Evolutionary conservation across 352 stramenopile genomes (phyloP).

Genomic region (Globisporangium nagaii): DNA sequence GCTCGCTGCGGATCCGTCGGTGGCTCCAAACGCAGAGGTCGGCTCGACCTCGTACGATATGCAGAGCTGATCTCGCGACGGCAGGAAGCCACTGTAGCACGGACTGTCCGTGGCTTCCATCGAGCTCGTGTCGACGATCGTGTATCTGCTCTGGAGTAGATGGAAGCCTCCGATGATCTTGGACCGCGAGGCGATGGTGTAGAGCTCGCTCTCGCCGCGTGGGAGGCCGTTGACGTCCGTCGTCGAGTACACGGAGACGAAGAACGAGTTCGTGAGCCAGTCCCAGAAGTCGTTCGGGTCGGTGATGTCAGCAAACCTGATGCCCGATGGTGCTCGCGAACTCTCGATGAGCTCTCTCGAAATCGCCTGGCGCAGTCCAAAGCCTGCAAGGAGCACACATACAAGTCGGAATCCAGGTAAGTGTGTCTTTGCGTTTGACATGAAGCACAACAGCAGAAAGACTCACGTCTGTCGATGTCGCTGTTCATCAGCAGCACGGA

Average conservation of each 20-base stretch:
- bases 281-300: slow-evolving; percentile 40
- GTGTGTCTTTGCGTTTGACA: neutral
- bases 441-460: neutral
- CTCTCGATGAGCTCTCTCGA: slow-evolving; percentile 38
- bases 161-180: slow-evolving; percentile 64
- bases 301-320: slow-evolving; percentile 36
- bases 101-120: slow-evolving; percentile 23
- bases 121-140: slow-evolving; percentile 39
- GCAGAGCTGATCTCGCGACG: slow-evolving; percentile 33
- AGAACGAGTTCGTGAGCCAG: slow-evolving; percentile 53
- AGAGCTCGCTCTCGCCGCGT: slow-evolving; percentile 17
- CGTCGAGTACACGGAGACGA: slow-evolving; percentile 33
- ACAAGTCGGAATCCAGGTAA: neutral
- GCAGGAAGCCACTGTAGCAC: slow-evolving; percentile 41
- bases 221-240: slow-evolving; percentile 17
- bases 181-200: slow-evolving; percentile 44
- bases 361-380: slow-evolving; percentile 35
- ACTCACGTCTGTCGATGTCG: slow-evolving; percentile 52
- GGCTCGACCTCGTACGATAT: neutral
- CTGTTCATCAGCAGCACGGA: slow-evolving; percentile 46
- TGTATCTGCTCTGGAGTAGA: slow-evolving; percentile 44
- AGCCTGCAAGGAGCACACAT: neutral
- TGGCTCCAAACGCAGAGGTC: neutral
- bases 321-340: slow-evolving; percentile 24
- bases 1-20: slow-evolving; percentile 13